Base-by-base conservation (phyloP, 768 basidiomycete species). In the Megacollybia marginata region DNA sequence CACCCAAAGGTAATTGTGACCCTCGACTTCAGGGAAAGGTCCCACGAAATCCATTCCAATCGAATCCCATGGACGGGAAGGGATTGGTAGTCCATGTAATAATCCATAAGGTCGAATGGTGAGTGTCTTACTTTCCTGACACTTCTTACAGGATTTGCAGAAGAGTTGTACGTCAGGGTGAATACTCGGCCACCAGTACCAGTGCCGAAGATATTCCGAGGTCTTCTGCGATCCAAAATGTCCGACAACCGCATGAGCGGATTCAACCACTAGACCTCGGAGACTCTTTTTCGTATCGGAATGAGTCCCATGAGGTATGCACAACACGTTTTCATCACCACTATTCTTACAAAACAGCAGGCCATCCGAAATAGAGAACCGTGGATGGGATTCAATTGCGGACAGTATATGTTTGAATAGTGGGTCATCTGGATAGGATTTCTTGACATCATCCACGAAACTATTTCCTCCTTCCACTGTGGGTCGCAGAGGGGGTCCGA, bases 51-150 rank as follows among this genome's bases (percentile, higher is more conserved):
- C n/a, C n/a, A n/a, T n/a, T n/a, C n/a, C n/a, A n/a, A n/a, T n/a
- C n/a, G n/a, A 55, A 2, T 57, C 49, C 61, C 63, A 67, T 0
- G 66, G 69, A 0, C 35, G 16, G 0, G 33, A 32, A 0, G 61
- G 62, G 0, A 61, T 49, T 1, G 54, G 59, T 33, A 47, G 53
- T 9, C 49, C 28, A 19, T 62, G 57, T 1, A 63, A 47, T 10
- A 60, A 33, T 32, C 64, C 63, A n/a, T 15, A 9, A 12, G 56
- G 59, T 23, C 52, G 52, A 4, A 20, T 49, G 1, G 33, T 31
- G 1, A 46, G 11, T 20, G 50, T 54, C 4, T 60, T 58, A 4
- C 50, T 48, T 18, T 9, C 31, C 33, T 62, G 56, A 44, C 64
- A 65, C 10, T 32, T 48, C 2, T 44, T 28, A 46, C 59, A 66